These are phyloP conservation scores for Trichoderma oligosporum DNA, from an alignment of 2,329 filamentous ascomycete species.

Conservation along the genomic window DNA sequence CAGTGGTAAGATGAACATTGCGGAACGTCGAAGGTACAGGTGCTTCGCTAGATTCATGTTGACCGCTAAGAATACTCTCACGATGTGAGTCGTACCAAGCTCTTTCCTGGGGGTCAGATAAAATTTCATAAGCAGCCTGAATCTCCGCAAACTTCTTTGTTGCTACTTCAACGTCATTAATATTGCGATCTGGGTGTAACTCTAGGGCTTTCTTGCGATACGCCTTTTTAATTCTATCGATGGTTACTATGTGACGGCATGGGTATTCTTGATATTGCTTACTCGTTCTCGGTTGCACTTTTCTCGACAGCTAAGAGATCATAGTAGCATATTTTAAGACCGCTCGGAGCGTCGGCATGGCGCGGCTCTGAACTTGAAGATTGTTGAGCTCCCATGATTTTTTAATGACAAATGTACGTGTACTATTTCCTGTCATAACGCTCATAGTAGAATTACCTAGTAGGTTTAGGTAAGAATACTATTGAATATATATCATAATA, in stretches of 20 bases:
- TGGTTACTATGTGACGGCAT: not conserved
- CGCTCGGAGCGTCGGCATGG: slow-evolving; percentile 28
- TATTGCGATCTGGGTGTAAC: slow-evolving; percentile 91
- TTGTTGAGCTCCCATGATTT: slow-evolving; percentile 56
- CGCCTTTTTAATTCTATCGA: slow-evolving; percentile 76
- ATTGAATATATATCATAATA: too few species aligned
- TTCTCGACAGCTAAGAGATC: slow-evolving; percentile 72
- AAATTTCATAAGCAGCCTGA: slow-evolving; percentile 90
- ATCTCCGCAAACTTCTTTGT: slow-evolving; percentile 87
- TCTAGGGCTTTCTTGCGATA: slow-evolving; percentile 89
- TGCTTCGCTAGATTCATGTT: slow-evolving; percentile 44
- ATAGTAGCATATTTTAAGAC: slow-evolving; percentile 76
- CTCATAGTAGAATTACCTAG: too few species aligned
- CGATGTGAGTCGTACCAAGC: slow-evolving; percentile 98
- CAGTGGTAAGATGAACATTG: slow-evolving; percentile 71
- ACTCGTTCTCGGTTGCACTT: slow-evolving; percentile 78
- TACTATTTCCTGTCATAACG: too few species aligned
- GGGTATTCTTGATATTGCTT: slow-evolving; percentile 27
- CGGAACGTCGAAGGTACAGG: slow-evolving; percentile 57
- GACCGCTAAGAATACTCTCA: slow-evolving; percentile 72
- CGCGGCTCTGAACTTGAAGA: slow-evolving; percentile 40
- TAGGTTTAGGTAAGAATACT: too few species aligned
- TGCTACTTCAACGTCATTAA: slow-evolving; percentile 75
- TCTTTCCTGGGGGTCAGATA: slow-evolving; percentile 91
- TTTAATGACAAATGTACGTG: too few species aligned